Evolutionary conservation across 176 grass and related monocot species (phyloP), one percentile per base, ranked within the genome.

Genomic region (Oryza coarctata): DNA sequence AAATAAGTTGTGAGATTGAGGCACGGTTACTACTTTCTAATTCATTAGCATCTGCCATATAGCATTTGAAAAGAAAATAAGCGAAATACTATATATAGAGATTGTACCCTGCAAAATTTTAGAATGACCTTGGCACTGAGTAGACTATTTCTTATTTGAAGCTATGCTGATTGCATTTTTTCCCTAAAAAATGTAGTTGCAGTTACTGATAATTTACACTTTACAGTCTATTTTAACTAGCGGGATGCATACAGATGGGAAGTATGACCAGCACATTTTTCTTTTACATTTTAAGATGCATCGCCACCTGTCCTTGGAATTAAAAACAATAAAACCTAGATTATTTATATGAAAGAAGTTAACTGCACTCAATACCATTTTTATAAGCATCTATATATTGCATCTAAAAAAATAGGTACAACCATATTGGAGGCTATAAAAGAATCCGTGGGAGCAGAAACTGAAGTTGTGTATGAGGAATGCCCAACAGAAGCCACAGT

Each of bases 361-460:
- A 36, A 80, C 2, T 70, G 23, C 34, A 80, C 82, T 44, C 27
- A 28, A 62, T 80, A 45, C 27, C 40, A 26, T 75, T 71, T 63
- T 69, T 40, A 36, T 29, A 79, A 66, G 23, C 38, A 77, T 8
- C 17, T 70, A 34, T 84, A 70, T 76, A 72, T 78, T 44, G 7
- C 6, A 41, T 84, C 12, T 74, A 71, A 71, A 76, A 65, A 55
- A 82, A 74, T 82, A 99, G 91, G 93, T 65, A 95, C 91, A 33
- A 95, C 67, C 74, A 87, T 99, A 71, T 88, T 99, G 77, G 93
- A 94, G 76, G 96, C 90, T 27, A 81, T 95, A 80, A 83, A 65
- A 65, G 77, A 86, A 90, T 79, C 80, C 0, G 30, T 87, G 31
- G 91, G 85, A 74, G 47, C 65, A 33, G 85, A 90, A 83, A 95